These are phyloP conservation scores for Apostasia shenzhenica DNA, from an alignment of 106 monocot genomes.

Conservation along the genomic window DNA sequence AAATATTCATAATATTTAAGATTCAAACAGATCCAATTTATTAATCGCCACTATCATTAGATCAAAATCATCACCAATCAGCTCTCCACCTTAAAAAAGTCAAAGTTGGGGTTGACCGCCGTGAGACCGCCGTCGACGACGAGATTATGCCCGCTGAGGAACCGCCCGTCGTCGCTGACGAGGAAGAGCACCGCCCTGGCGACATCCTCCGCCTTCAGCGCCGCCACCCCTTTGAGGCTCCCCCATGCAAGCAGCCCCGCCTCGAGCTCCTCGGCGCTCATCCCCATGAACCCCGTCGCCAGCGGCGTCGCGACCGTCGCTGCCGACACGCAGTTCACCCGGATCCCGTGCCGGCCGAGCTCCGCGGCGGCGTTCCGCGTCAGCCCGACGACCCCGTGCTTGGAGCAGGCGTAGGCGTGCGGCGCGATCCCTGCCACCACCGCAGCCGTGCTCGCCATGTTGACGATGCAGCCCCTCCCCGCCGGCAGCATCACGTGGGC, in stretches of 20 bases:
- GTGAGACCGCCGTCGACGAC: slow-evolving; percentile 19
- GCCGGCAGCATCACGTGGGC: slow-evolving; percentile 21
- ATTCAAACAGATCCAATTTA: too few relatives aligned
- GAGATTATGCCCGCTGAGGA: slow-evolving; percentile 33
- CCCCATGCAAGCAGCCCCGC: neutral
- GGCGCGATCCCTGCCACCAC: slow-evolving; percentile 4
- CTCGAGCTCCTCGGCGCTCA: slow-evolving; percentile 7
- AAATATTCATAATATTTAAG: too few relatives aligned
- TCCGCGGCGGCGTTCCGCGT: slow-evolving; percentile 29
- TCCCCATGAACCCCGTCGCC: neutral
- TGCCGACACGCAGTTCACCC: slow-evolving; percentile 8
- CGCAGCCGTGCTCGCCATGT: slow-evolving; percentile 5
- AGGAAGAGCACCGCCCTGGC: slow-evolving; percentile 24
- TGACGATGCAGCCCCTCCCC: slow-evolving; percentile 22
- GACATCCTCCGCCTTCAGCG: slow-evolving; percentile 20
- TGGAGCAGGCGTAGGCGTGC: slow-evolving; percentile 17
- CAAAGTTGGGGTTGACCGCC: slow-evolving; percentile 6
- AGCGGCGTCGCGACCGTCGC: slow-evolving; percentile 8
- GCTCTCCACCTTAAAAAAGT: neutral
- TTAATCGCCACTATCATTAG: too few relatives aligned
- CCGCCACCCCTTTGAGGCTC: slow-evolving; percentile 7
- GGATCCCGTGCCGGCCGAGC: slow-evolving; percentile 17
- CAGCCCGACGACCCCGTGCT: slow-evolving; percentile 38
- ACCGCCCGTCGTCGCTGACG: slow-evolving; percentile 23
- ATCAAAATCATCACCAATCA: too few relatives aligned